Evolutionary conservation across 1,284 basidiomycete species (phyloP), one percentile per base, ranked within the genome.

Genomic region (Ceratobasidium sp.): DNA sequence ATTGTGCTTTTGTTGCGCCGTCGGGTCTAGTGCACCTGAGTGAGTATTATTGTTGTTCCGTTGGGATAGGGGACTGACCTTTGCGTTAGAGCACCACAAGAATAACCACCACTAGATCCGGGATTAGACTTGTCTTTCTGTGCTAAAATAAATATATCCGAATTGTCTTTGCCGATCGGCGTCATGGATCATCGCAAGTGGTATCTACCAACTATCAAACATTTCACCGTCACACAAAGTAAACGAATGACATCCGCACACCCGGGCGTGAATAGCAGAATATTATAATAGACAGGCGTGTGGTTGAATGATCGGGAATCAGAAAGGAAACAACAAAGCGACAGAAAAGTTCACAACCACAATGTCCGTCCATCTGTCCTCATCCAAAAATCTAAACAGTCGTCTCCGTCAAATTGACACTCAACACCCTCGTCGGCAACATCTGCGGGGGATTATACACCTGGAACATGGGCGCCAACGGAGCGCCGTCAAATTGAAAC

Each of bases 31-130:
- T 93, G 90, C 92, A 94, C 84, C 84, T 94, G 86, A 94, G 92
- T 93, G 85, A 81, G 91, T 87, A 74, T 57, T 7, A 62, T 61
- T 57, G 17, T 22, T 34, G 43, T 64, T 40, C 8, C 32, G 49
- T 43, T 56, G 43, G 43, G 32, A 57, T 44, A 49, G 13, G 13
- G 29, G n/a, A 37, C 75, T 62, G n/a, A 51, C 57, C 57, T 70
- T 9, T 68, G 46, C 51, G 78, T 56, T 76, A 94, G 93, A 95
- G 85, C 92, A 95, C 85, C 93, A 95, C 90, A 95, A 95, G 89
- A 94, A 95, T 87, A 89, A 93, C 84, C 86, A 91, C 46, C 93
- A 95, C 85, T 95, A 86, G 76, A 80, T 34, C 2, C 13, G 46
- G 46, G 44, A 22, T n/a, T 65, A 65, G 64, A 65, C 37, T 37